Evolutionary conservation across 148 eudicot genomes (phyloP), one percentile per base, ranked within the genome.

Genomic region (Agrostemma githago): DNA sequence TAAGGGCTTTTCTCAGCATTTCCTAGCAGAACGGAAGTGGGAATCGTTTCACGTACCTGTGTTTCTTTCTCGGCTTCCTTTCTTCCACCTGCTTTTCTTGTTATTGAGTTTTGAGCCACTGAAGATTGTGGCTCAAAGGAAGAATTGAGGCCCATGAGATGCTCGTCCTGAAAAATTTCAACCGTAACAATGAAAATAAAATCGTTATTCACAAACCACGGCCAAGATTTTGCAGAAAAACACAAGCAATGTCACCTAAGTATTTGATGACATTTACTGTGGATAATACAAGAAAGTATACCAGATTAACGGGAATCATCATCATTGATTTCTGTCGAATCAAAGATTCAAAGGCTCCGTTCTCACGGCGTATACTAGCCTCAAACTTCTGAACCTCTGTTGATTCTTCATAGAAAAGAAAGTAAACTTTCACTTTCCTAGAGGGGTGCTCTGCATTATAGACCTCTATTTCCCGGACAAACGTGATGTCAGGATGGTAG

Each of bases 51-150:
- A 68, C 82, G 46, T 84, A 89, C 99, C 82, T 88, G 99, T 84
- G 83, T 88, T 82, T 89, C 94, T 76, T 89, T 96, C 57, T 84
- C 89, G 63, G 83, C 88, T 73, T 84, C 97, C 82, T 82, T 90
- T 86, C 93, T 84, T 71, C 99, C 99, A 70, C 99, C 99, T 60
- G 99, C 99, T 81, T 88, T 96, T 79, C 99, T 85, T 79, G 97
- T 90, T 74, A 89, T 58, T 71, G 90, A 80, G 79, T 96, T 96
- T 75, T 85, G 96, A 61, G 84, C 74, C 56, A 79, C 67, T 26
- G 80, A 61, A 51, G 89, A 71, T 46, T 88, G 88, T 60, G 89
- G 85, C 58, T 89, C 96, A 68, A 66, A 63, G 63, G 89, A 78
- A 74, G 88, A 81, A 84, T 73, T 88, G 68, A 78, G 63, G n/a